Base-by-base conservation (phyloP, 1,139 yeast genomes). In the Suhomyces panamericanus region DNA sequence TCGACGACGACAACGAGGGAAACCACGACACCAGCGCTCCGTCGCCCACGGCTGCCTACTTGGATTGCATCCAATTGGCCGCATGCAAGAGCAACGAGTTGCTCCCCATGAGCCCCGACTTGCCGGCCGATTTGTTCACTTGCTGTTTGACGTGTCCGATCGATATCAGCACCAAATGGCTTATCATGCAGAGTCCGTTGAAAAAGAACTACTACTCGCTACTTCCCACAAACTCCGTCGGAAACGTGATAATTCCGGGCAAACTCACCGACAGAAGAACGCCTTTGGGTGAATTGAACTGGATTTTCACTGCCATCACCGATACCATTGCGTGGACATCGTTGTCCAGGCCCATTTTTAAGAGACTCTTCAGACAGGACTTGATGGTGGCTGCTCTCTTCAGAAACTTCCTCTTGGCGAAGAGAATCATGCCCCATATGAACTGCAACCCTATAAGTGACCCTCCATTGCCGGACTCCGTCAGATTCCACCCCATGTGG, bases 301-400 rank as follows among this genome's bases (percentile, higher is more conserved):
- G 99, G 98, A 93, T 93, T 31, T 93, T 93, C 65, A 95, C 98
- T 1, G 98, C 99, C 4, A 90, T 93, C 34, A 93, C 99, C 3
- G 99, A 93, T 64, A 93, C 98, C 0, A 93, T 93, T 49, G 99
- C 99, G 5, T 95, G 99, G 98, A 89, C 96, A 0, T 80, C 93
- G 1, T 69, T 95, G 39, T 90, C 96, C 2, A 75, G 96, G 49
- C 91, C 96, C 1, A 71, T 93, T 35, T 93, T 95, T 70, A 91
- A 91, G 59, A 78, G 93, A 45, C 73, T 95, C 16, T 93, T 95
- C 59, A 78, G 99, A 60, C 99, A 93, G 62, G 99, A 93, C 63
- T 73, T 93, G 56, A 93, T 93, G 84, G 96, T 93, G 15, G 98
- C 98, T 1, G 98, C 98, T 0, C 70, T 93, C 50, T 95, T 93